Evolutionary conservation across 371 early-diverging fungal genomes (phyloP).

Genomic region (Thermomucor indicae-seudaticae): DNA sequence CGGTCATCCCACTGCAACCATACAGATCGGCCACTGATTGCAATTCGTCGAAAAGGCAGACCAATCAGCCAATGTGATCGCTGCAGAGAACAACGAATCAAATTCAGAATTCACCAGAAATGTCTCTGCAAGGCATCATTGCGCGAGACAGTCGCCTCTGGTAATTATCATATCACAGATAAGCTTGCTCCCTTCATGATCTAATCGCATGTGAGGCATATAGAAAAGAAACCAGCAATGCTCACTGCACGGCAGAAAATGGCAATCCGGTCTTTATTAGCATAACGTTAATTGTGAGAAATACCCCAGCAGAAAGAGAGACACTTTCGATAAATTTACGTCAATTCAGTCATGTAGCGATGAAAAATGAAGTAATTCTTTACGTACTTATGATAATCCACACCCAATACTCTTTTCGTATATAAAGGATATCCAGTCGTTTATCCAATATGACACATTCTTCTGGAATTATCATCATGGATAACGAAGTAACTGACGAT

Average conservation of each 20-base stretch:
- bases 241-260: background rate
- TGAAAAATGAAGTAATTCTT: no score
- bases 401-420: no score
- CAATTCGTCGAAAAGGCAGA: constrained; percentile 18
- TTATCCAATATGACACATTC: no score
- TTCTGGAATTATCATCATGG: no score
- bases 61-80: constrained; percentile 17
- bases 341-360: background rate
- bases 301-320: no score
- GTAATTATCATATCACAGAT: background rate
- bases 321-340: background rate
- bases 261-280: background rate
- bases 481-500: no score
- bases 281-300: no score
- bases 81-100: constrained; percentile 15
- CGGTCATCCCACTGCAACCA: constrained; percentile 16
- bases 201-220: background rate
- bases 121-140: constrained; percentile 6
- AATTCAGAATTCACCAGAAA: constrained; percentile 14
- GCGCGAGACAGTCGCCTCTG: background rate
- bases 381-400: no score
- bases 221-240: background rate
- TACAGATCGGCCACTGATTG: constrained; percentile 10
- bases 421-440: no score
- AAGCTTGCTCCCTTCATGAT: background rate